Conservation (phyloP, 805 yeast species). For the Candida rishiriensis region DNA sequence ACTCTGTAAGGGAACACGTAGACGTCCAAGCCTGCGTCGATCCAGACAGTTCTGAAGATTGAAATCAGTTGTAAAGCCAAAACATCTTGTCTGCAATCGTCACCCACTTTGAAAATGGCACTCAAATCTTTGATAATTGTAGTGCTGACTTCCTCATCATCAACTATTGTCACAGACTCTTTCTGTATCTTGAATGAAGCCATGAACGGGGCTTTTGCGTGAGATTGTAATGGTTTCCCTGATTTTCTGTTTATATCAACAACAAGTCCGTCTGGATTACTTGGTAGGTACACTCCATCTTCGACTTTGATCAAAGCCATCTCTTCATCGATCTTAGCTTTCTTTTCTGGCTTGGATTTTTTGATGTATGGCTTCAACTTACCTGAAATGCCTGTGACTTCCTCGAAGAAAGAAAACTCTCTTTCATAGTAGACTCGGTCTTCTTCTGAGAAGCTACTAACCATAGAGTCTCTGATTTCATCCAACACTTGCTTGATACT, state of each 20-base stretch:
- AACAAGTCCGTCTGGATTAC: conserved; percentile 94
- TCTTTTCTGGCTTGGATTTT: conserved; percentile 93
- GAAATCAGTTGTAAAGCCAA: conserved; percentile 89
- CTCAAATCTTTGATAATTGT: conserved; percentile 49
- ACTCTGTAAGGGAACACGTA: conserved; percentile 92
- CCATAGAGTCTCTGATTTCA: conserved; percentile 61
- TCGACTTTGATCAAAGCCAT: conserved; percentile 73
- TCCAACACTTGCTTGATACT: conserved; percentile 79
- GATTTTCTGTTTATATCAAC: conserved; percentile 87
- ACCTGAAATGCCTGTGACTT: conserved; percentile 91
- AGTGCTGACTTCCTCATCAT: conserved; percentile 29
- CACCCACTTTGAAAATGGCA: conserved; percentile 98
- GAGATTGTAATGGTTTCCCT: conserved; percentile 94
- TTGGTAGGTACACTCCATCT: conserved; percentile 87
- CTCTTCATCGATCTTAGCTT: conserved; percentile 92
- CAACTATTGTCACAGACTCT: conserved; percentile 43
- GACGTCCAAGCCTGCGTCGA: conserved; percentile 79
- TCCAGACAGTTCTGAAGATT: conserved; percentile 88
- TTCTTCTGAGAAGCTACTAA: conserved; percentile 49
- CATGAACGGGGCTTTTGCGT: conserved; percentile 98
- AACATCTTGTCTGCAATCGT: conserved; percentile 97
- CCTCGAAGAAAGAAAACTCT: conserved; percentile 86
- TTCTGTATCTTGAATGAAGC: conserved; percentile 86
- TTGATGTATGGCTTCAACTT: conserved; percentile 92
- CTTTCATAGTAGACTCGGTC: conserved; percentile 69